Evolutionary conservation across 2,329 filamentous ascomycete genomes (phyloP), one percentile per base, ranked within the genome.

Genomic region (Neurospora crassa): DNA sequence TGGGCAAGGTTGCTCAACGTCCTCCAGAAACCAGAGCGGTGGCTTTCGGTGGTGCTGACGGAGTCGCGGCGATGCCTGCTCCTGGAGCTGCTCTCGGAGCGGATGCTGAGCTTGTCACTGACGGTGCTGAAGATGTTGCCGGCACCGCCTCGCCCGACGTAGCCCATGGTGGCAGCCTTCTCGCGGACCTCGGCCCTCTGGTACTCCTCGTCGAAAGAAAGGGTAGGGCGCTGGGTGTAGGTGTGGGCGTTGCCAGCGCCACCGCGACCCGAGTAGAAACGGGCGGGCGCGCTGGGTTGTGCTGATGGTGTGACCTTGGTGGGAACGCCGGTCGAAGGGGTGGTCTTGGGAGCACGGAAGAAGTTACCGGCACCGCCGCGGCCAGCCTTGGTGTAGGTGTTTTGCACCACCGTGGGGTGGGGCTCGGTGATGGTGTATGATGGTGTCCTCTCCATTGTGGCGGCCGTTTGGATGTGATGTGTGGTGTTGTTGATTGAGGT

Each of bases 171-270:
- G 70, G 85, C 82, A 76, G 84, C 81, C 74, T 84, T 82, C 77
- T 85, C 84, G 70, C 87, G 82, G 71, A 85, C 82, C 76, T 84
- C 83, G 76, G 87, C 85, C 74, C 85, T 84, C 75, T 84, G 81
- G 76, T 88, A 86, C 79, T 91, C 89, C 82, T 91, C 89, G 79
- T 91, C 89, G 80, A 92, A 92, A 72, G 84, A 86, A 80, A 91
- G 85, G 76, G 87, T 85, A 76, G 86, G 84, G 68, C 87, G 84
- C 78, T 88, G 82, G 70, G 81, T 79, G 70, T 84, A 79, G 67
- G 82, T 77, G 79, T 85, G 85, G 74, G 88, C 84, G 82, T 91
- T 92, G 77, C 90, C 90, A 2, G 89, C 89, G 71, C 90, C 89
- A 75, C 90, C 90, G 71, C 90, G 88, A 76, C 90, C 90, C 12